Evolutionary conservation across 306 rosid genomes (phyloP), one percentile per base, ranked within the genome.

Genomic region (Cucurbita ficifolia): DNA sequence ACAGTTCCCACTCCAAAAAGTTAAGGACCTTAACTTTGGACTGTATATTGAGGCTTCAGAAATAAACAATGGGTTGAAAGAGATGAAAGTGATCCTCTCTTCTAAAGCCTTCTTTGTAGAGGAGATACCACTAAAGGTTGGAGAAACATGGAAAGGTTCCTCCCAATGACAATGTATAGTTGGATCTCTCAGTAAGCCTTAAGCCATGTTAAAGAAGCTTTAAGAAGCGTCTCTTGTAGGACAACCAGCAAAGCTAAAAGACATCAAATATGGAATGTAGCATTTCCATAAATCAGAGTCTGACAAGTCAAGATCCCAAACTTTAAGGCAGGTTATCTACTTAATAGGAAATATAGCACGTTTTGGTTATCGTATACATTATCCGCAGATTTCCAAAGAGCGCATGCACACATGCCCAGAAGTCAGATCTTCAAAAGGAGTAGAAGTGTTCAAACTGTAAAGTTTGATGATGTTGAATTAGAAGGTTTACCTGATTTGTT

Each of bases 401-500:
- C 24, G 1, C 45, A 7, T 10, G 36, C 3, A 9, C 16, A 10
- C 36, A 64, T 2, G 39, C 12, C 39, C 58, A 16, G 58, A 49
- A 49, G 12, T 70, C 45, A 24, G 24, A 49, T 70, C 43, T 24
- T 4, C 13, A 48, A 49, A 49, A 49, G 21, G 42, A 42, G 39
- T 11, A 65, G 72, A 69, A 48, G 56, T 19, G 2, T 45, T 8
- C 53, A 7, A 14, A 29, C 40, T 1, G 16, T 36, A 51, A 72
- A 36, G 50, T 36, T 55, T 19, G 0, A 72, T 13, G 19, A 19
- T 38, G 76, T 38, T 70, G 40, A 49, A 70, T 50, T 64, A 21
- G 24, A 13, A 51, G 19, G 72, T 78, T 39, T 73, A 94, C 99
- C 90, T 91, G 59, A 89, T 85, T 60, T 84, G 88, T 78, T 94